Evolutionary conservation across 2,329 filamentous ascomycete species (phyloP).

Genomic region (Fusarium dlaminii): DNA sequence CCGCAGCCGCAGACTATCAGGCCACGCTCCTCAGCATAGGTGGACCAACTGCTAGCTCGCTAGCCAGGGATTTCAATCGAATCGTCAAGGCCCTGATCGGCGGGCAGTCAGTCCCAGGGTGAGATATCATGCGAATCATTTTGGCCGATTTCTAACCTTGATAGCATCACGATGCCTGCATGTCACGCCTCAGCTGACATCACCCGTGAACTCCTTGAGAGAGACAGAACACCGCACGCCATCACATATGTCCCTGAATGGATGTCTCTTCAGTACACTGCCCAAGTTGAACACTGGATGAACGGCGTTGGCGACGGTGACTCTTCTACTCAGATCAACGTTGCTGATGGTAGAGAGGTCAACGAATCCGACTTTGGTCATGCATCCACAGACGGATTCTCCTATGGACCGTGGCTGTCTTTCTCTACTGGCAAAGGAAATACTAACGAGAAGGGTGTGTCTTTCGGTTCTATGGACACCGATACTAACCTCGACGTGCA

Average conservation of each 20-base stretch:
- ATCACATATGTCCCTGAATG: slow-evolving; percentile 32
- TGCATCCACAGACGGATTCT: slow-evolving; percentile 20
- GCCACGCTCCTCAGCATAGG: slow-evolving; percentile 1
- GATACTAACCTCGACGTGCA: slow-evolving; percentile 25
- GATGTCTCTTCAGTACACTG: slow-evolving; percentile 16
- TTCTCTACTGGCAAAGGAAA: slow-evolving; percentile 9
- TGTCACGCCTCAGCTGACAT: slow-evolving; percentile 31
- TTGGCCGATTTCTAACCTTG: neutral
- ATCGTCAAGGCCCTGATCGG: slow-evolving; percentile 24
- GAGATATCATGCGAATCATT: neutral
- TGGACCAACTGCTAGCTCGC: slow-evolving; percentile 3
- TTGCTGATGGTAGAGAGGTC: slow-evolving; percentile 21
- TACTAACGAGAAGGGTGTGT: neutral
- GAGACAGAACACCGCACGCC: slow-evolving; percentile 22
- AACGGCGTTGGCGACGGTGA: slow-evolving; percentile 30
- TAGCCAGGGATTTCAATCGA: slow-evolving; percentile 13
- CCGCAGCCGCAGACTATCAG: slow-evolving; percentile 14
- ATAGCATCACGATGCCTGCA: slow-evolving; percentile 29
- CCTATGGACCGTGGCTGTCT: slow-evolving; percentile 27
- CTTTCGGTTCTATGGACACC: slow-evolving; percentile 10
- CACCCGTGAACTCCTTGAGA: slow-evolving; percentile 14
- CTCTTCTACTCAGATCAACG: slow-evolving; percentile 12
- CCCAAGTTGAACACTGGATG: slow-evolving; percentile 28
- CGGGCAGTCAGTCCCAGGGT: slow-evolving; percentile 15
- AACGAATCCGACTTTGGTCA: slow-evolving; percentile 31